phyloP scores from a whole-genome alignment of 139 green algal genomes.

The Tetradesmus lagerheimii region DNA sequence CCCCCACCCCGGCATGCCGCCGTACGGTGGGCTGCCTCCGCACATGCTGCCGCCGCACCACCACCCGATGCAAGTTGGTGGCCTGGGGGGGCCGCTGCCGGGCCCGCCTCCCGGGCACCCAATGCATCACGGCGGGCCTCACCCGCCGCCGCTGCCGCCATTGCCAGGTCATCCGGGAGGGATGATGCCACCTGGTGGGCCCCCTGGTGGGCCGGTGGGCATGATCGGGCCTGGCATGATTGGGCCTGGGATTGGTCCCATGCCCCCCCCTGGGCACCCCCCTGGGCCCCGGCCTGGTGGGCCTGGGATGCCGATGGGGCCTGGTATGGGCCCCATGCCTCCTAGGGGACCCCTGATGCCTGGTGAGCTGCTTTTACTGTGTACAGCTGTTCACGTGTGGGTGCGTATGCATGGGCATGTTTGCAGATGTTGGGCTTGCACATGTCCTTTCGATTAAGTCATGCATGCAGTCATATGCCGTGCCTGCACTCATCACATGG shows the following conservation, averaged over 20 bases:
- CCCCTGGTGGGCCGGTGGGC: neutral
- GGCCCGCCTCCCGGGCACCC: neutral
- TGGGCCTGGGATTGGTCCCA: too few relatives aligned
- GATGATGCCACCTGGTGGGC: constrained; percentile 11
- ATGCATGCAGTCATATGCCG: neutral
- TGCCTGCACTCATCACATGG: neutral
- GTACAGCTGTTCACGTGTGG: too few relatives aligned
- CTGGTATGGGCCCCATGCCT: neutral
- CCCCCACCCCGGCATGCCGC: too few relatives aligned
- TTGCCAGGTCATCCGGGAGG: neutral
- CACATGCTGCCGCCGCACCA: neutral
- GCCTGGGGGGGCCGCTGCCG: neutral
- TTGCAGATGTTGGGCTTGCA: neutral
- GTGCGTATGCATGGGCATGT: too few relatives aligned
- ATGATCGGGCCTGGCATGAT: neutral
- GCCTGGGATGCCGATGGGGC: neutral
- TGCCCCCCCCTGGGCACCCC: neutral
- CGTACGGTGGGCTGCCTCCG: neutral
- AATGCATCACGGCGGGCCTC: neutral
- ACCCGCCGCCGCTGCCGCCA: neutral
- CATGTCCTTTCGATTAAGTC: too few relatives aligned
- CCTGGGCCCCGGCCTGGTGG: neutral
- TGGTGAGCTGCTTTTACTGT: neutral
- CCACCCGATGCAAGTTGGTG: neutral
- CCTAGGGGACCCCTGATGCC: neutral